Conservation (phyloP, 768 basidiomycete species). For the Arthromyces matolae region DNA sequence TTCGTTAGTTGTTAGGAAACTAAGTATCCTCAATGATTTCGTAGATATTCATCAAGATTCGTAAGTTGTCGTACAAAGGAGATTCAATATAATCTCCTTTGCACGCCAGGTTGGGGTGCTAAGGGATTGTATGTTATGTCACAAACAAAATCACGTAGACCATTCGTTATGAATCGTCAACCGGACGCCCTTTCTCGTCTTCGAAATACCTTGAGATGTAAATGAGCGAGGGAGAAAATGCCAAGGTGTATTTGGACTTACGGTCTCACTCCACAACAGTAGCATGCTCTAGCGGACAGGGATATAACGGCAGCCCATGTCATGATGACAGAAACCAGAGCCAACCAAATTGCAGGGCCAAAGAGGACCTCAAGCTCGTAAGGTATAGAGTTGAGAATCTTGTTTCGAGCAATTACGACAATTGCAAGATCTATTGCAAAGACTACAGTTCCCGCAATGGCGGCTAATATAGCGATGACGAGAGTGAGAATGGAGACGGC, state of each 20-base stretch:
- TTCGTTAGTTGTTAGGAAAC: background rate
- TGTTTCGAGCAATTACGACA: conserved; percentile 46
- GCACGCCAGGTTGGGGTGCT: too few relatives aligned
- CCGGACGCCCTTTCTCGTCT: background rate
- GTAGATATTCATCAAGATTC: background rate
- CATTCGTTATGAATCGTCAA: too few relatives aligned
- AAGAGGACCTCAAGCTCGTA: conserved; percentile 45
- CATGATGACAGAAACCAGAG: conserved; percentile 48
- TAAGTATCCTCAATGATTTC: too few relatives aligned
- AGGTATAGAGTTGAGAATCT: conserved; percentile 36
- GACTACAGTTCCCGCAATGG: conserved; percentile 49
- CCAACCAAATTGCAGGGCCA: conserved; percentile 76
- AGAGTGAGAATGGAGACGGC: conserved; percentile 53
- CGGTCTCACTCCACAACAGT: conserved; percentile 63
- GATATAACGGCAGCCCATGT: conserved; percentile 60
- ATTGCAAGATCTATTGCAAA: conserved; percentile 63
- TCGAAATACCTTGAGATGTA: background rate
- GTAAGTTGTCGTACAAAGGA: conserved; percentile 1
- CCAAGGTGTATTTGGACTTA: conserved; percentile 17
- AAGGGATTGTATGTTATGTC: too few relatives aligned
- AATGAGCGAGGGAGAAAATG: background rate
- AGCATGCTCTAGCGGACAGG: conserved; percentile 62
- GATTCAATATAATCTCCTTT: too few relatives aligned
- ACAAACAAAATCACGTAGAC: too few relatives aligned
- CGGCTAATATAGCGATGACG: conserved; percentile 52